Percentiles rank a stretch among this genome's conserved stretches.
Evolutionary conservation across 2,329 filamentous ascomycete species (phyloP).

Genomic region (Pseudofabraea citricarpa): DNA sequence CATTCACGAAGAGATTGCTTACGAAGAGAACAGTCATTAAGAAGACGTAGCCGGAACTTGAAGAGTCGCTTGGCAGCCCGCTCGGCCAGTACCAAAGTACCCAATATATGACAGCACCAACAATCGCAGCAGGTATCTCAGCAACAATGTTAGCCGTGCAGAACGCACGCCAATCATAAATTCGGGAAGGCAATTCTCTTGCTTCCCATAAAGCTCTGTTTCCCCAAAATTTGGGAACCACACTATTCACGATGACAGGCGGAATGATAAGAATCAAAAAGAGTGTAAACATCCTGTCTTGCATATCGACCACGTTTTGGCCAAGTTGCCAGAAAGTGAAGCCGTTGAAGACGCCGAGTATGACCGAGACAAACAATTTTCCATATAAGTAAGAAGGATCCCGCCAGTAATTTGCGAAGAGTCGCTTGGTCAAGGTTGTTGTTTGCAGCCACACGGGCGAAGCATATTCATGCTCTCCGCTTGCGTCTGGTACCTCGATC

Average conservation of each 20-base stretch:
- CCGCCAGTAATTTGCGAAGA: conserved; percentile 71
- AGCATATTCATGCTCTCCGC: conserved; percentile 54
- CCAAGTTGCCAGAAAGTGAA: conserved; percentile 73
- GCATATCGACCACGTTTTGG: conserved; percentile 61
- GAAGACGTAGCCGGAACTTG: conserved; percentile 69
- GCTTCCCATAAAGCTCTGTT: conserved; percentile 70
- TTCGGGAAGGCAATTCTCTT: conserved; percentile 67
- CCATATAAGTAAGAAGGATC: conserved; percentile 73
- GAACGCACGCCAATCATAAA: conserved; percentile 76
- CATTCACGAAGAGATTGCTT: conserved; percentile 7
- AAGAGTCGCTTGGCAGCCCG: conserved; percentile 61
- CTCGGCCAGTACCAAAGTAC: conserved; percentile 73
- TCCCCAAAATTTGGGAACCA: conserved; percentile 73
- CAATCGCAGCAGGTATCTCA: conserved; percentile 67
- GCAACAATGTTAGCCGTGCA: conserved; percentile 67
- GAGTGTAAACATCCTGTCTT: conserved; percentile 71
- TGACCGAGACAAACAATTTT: conserved; percentile 67
- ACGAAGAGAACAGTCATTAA: conserved; percentile 71
- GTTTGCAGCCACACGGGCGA: conserved; percentile 61
- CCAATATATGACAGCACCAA: conserved; percentile 64
- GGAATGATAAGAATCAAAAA: conserved; percentile 61
- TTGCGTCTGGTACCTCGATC: conserved; percentile 30
- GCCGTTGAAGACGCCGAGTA: conserved; percentile 73
- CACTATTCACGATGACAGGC: conserved; percentile 66
- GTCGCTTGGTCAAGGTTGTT: conserved; percentile 60